Evolutionary conservation across 2,329 filamentous ascomycete species (phyloP).

Genomic region (Curvularia spicifera): DNA sequence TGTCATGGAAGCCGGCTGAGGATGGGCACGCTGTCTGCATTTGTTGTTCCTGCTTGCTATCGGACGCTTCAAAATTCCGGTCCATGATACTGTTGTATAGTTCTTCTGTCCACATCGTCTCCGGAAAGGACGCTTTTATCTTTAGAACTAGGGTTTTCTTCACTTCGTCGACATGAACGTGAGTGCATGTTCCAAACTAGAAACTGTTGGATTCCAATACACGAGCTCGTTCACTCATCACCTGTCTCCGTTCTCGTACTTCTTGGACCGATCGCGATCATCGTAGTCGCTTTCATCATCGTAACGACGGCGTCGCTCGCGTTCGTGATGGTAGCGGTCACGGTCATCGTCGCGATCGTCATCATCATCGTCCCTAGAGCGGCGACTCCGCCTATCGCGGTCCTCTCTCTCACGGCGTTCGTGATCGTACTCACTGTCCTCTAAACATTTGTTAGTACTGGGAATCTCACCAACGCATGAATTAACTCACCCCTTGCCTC

Average conservation of each 20-base stretch:
- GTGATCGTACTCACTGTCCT: constrained; percentile 46
- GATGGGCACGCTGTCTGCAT: background rate
- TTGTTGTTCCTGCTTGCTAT: background rate
- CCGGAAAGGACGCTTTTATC: background rate
- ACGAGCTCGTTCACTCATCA: constrained; percentile 27
- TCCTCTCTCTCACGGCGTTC: constrained; percentile 41
- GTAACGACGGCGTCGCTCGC: constrained; percentile 31
- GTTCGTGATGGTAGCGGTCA: constrained; percentile 19
- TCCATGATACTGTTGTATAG: background rate
- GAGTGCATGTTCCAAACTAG: background rate
- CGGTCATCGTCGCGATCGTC: constrained; percentile 35
- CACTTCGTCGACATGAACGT: background rate
- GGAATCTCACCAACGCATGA: background rate
- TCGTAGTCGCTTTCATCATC: constrained; percentile 43
- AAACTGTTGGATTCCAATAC: background rate
- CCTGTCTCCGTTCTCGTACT: constrained; percentile 36
- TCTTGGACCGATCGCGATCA: constrained; percentile 32
- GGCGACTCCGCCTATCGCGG: constrained; percentile 36
- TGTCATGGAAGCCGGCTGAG: background rate
- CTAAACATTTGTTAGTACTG: constrained; percentile 18
- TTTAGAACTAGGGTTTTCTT: background rate
- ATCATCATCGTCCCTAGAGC: constrained; percentile 42
- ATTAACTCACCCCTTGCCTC: constrained; percentile 46
- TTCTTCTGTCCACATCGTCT: background rate
- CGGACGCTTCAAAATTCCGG: background rate